Evolutionary conservation across 768 basidiomycete genomes (phyloP), one percentile per base, ranked within the genome.

Genomic region (Naganishia vishniacii): DNA sequence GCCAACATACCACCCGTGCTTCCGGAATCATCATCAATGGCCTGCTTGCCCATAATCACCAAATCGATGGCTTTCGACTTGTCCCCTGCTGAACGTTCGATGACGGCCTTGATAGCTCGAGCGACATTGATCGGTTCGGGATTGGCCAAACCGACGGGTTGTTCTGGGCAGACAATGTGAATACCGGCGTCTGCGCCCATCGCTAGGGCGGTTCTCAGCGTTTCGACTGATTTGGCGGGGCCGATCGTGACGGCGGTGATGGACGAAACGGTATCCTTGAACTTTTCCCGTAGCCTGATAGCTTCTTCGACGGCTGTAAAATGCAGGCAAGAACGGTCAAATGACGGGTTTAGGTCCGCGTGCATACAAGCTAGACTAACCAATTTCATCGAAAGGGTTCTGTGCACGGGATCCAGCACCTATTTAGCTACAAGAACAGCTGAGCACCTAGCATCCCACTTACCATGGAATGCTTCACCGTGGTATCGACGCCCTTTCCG

Each of bases 371-470:
- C 13, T 44, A 67, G n/a, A 74, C 82, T 68, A 62, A 92, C 92
- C 94, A 73, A 98, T 98, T 80, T 99, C 95, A 76, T 98, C 94
- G 72, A 97, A 98, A 0, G 95, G 94, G 78, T 98, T 98, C 93
- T 97, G 71, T 28, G 48, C 31, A 61, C 32, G 3, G 9, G 9
- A 51, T 9, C 31, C 13, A 13, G 23, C 18, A 2, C 28, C 18
- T 23, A 15, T 15, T 28, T 31, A 23, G 28, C 53, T 7, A 37
- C 37, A 18, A 0, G 34, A 56, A 48, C 8, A 16, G 9, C 13
- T 47, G 16, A 31, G 44, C 13, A 31, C 13, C 41, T 20, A n/a
- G 29, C 23, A 20, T n/a, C n/a, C 8, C 8, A 71, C 86, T 69
- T 68, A 92, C 94, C 93, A 99, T 97, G 1, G 91, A 93, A 80